Percentiles rank a stretch among this genome's conserved stretches.
phyloP scores from a whole-genome alignment of 2,329 filamentous ascomycete genomes.

The Pyrenophora tritici-repentis region DNA sequence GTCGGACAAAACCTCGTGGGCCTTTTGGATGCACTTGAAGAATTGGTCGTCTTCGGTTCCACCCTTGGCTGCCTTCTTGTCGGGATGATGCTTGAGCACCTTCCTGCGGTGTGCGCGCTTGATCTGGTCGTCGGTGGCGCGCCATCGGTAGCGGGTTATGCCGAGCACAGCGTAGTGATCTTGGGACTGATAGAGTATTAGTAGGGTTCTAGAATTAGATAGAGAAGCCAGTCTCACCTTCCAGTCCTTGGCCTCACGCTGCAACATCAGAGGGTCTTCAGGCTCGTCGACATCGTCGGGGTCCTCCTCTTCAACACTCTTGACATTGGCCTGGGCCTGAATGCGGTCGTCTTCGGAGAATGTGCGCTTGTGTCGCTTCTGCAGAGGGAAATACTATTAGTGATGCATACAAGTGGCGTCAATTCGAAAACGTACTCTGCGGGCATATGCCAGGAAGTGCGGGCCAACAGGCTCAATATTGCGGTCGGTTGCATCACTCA shows the following conservation, averaged over 20 bases:
- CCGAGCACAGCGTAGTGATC: constrained; percentile 98
- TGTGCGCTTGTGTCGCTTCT: constrained; percentile 89
- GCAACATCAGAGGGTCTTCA: constrained; percentile 90
- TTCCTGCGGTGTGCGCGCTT: constrained; percentile 99
- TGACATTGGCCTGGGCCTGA: constrained; percentile 90
- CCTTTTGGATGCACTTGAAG: constrained; percentile 99
- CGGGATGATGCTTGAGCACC: constrained; percentile 97
- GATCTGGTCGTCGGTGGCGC: constrained; percentile 96
- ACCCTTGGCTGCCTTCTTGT: constrained; percentile 95
- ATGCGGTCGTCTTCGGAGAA: constrained; percentile 99
- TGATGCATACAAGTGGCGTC: neutral
- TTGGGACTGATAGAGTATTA: constrained; percentile 64
- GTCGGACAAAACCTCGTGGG: constrained; percentile 89
- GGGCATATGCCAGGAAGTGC: constrained; percentile 96
- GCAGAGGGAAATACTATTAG: constrained; percentile 22
- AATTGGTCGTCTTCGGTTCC: constrained; percentile 92
- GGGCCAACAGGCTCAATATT: constrained; percentile 95
- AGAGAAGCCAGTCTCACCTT: constrained; percentile 68
- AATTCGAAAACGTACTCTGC: constrained; percentile 66
- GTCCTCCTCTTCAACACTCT: constrained; percentile 92
- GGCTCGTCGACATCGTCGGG: constrained; percentile 89
- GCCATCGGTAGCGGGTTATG: constrained; percentile 87
- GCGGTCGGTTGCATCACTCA: constrained; percentile 79
- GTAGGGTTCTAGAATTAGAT: neutral
- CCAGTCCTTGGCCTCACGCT: constrained; percentile 98